Conservation (phyloP, 805 yeast genomes). For the Candida rishiriensis region DNA sequence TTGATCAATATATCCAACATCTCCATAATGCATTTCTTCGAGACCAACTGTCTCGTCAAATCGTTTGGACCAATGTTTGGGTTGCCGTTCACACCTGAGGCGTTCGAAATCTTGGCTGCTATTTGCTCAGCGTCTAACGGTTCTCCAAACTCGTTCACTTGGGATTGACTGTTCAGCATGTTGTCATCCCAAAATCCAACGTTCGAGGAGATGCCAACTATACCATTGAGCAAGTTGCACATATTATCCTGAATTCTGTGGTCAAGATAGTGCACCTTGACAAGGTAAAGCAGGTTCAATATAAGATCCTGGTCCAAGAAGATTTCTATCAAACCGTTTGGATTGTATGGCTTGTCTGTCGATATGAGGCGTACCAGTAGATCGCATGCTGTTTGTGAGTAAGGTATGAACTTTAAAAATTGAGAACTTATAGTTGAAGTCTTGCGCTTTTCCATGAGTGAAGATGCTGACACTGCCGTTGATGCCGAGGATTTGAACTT, state of each 20-base stretch:
- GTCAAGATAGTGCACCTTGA: conserved; percentile 30
- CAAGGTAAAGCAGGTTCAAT: conserved; percentile 65
- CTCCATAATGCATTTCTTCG: conserved; percentile 56
- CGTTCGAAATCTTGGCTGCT: conserved; percentile 3
- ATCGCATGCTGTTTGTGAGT: conserved; percentile 88
- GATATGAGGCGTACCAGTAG: conserved; percentile 80
- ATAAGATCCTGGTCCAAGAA: conserved; percentile 70
- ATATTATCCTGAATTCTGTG: conserved; percentile 33
- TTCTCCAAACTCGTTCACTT: conserved; percentile 53
- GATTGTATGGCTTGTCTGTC: conserved; percentile 82
- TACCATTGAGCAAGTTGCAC: conserved; percentile 84
- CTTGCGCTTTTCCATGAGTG: not conserved
- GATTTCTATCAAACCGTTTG: conserved; percentile 79
- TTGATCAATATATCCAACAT: conserved; percentile 72
- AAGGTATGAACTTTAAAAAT: conserved; percentile 68
- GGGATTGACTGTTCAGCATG: conserved; percentile 9
- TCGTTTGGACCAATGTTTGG: conserved; percentile 96
- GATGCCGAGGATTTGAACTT: no score
- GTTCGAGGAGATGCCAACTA: conserved; percentile 50
- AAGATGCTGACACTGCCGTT: no score
- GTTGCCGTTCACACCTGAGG: conserved; percentile 31
- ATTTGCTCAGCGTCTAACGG: conserved; percentile 47
- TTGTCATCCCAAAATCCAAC: conserved; percentile 31
- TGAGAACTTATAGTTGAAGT: conserved; percentile 55
- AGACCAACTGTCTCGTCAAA: conserved; percentile 83